These are phyloP conservation scores for Globisporangium nodosum DNA, from an alignment of 352 stramenopile species.

Conservation along the genomic window DNA sequence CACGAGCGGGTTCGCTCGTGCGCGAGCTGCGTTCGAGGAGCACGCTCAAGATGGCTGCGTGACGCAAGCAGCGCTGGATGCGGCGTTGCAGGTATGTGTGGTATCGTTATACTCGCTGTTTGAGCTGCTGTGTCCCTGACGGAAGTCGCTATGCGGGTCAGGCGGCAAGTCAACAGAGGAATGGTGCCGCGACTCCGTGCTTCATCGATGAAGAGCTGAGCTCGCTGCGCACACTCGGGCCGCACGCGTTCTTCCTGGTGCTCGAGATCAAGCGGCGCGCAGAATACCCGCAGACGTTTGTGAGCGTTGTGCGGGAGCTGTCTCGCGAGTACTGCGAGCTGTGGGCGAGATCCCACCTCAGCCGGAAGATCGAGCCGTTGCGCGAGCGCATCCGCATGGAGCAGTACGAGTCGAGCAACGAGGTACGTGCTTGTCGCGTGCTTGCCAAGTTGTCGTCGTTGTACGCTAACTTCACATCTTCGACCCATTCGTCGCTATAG, in stretches of 20 bases:
- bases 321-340: constrained; percentile 63
- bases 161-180: constrained; percentile 3
- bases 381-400: constrained; percentile 55
- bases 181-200: neutral
- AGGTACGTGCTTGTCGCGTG: constrained; percentile 27
- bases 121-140: too few relatives aligned
- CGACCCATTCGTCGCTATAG: neutral
- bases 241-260: constrained; percentile 54
- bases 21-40: constrained; percentile 21
- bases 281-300: constrained; percentile 45
- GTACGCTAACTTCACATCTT: neutral
- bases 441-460: neutral
- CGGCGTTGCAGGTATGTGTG: constrained; percentile 29
- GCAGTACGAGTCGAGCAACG: constrained; percentile 67
- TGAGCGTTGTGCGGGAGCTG: constrained; percentile 40
- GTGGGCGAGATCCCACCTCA: constrained; percentile 51
- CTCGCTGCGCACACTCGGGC: constrained; percentile 29
- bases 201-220: constrained; percentile 70
- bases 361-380: constrained; percentile 63
- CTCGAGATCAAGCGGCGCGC: constrained; percentile 33
- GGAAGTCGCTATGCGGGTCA: neutral
- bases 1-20: constrained; percentile 8
- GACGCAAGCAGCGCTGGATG: constrained; percentile 15
- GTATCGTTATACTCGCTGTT: neutral
- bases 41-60: constrained; percentile 22